A percentile compares a stretch with the other conserved stretches of the same genome.
Conservation (phyloP, 2,329 filamentous ascomycete genomes). For the Diaporthe sp. region DNA sequence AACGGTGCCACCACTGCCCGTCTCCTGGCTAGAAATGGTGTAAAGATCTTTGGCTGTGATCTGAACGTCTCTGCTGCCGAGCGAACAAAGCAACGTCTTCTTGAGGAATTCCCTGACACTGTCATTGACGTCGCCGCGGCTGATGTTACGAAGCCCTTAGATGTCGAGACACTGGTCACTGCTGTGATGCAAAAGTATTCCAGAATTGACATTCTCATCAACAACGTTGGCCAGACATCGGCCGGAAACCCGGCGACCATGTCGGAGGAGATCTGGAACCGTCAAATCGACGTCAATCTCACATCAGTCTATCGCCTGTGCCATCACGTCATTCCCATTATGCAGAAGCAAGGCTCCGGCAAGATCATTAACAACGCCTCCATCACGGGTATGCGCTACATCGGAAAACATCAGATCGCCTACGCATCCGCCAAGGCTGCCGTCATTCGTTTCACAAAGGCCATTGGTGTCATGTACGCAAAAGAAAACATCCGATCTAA, state of each 20-base stretch:
- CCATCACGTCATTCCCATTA: neutral
- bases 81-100: neutral
- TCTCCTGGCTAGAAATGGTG: neutral
- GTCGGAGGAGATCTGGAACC: constrained; percentile 1
- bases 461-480: neutral
- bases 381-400: neutral
- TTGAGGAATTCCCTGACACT: neutral
- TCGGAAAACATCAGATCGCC: neutral
- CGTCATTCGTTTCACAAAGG: constrained; percentile 2
- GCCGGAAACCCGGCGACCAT: neutral
- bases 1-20: constrained; percentile 7
- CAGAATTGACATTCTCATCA: neutral
- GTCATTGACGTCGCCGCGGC: neutral
- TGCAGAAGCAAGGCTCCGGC: neutral
- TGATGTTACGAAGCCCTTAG: neutral
- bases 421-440: neutral
- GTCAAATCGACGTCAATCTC: neutral
- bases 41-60: neutral
- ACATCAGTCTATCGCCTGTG: constrained; percentile 3
- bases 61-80: neutral
- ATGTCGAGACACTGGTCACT: neutral
- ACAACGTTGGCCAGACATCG: constrained; percentile 1
- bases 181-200: neutral
- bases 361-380: neutral
- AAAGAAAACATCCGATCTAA: neutral